Evolutionary conservation across 768 basidiomycete species (phyloP), one percentile per base, ranked within the genome.

Genomic region (Calocera viscosa): DNA sequence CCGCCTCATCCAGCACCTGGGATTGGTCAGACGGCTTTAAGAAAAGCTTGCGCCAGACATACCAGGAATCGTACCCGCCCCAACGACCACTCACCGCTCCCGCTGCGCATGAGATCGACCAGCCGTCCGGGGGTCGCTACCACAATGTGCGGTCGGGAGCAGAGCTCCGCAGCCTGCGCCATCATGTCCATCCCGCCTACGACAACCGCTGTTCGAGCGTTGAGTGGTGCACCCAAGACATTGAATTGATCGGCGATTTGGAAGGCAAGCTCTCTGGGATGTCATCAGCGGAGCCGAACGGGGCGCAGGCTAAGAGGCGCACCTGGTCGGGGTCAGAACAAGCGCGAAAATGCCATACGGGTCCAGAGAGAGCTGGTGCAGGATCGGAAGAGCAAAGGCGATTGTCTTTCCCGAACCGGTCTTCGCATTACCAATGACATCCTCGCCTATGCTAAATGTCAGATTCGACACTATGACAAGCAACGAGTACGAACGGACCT

Each of bases 141-240:
- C 26, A 98, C 87, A 39, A 99, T 82, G 74, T 98, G 96, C 0
- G 96, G 96, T 43, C 89, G 83, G 69, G 86, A 84, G 1, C 82
- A 81, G 16, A 99, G 83, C 72, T 94, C 93, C 19, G 91, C 79
- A 0, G 95, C 91, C 74, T 99, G 96, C 0, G 85, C 75, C 81
- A 96, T 92, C 88, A 95, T 95, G 72, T 99, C 96, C 92, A 99
- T 95, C 3, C 96, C 96, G 19, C 96, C 96, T 1, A 98, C 94
- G 34, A 97, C 80, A 8, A 97, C 93, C 11, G 89, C 84, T 10
- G 93, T 95, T 33, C 86, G 86, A 63, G 92, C 77, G 72, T 88
- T 92, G 67, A 96, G 77, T 12, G 91, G 80, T 19, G 84, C 80
- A 28, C 96, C 95, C 1, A 99, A 81, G 3, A 94, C 94, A 1